phyloP scores from a whole-genome alignment of 2,329 filamentous ascomycete species.

The Fusarium sp. region DNA sequence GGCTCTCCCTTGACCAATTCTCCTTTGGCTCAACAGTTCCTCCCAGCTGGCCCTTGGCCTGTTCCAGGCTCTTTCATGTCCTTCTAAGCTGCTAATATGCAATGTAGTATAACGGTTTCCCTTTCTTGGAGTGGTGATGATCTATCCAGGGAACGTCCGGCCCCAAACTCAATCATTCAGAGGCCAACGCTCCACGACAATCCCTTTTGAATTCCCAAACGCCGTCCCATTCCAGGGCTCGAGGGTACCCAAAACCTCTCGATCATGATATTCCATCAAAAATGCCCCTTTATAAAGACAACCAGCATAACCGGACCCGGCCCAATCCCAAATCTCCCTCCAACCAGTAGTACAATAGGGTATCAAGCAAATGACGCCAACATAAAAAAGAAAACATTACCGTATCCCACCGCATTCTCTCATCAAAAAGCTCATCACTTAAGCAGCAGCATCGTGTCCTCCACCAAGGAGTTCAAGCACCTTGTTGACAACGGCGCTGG shows the following conservation, averaged over 20 bases:
- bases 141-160: conserved; percentile 55
- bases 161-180: conserved; percentile 46
- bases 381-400: conserved; percentile 46
- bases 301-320: conserved; percentile 8
- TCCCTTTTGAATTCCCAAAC: conserved; percentile 47
- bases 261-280: conserved; percentile 31
- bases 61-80: conserved; percentile 33
- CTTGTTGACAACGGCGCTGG: conserved; percentile 91
- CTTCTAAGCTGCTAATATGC: conserved; percentile 48
- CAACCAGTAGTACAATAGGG: conserved; percentile 48
- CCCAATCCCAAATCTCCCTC: conserved; percentile 17
- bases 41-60: conserved; percentile 26
- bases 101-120: conserved; percentile 44
- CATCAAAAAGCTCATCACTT: conserved; percentile 35
- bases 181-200: conserved; percentile 43
- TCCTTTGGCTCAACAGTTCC: conserved; percentile 18
- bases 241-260: conserved; percentile 37
- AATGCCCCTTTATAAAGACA: conserved; percentile 41
- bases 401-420: conserved; percentile 18
- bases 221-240: conserved; percentile 45
- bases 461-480: conserved; percentile 88
- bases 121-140: conserved; percentile 63
- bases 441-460: conserved; percentile 55
- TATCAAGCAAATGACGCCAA: conserved; percentile 50
- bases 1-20: conserved; percentile 40